Base-by-base conservation (phyloP, 768 basidiomycete genomes). In the Amanita subjunquillea region DNA sequence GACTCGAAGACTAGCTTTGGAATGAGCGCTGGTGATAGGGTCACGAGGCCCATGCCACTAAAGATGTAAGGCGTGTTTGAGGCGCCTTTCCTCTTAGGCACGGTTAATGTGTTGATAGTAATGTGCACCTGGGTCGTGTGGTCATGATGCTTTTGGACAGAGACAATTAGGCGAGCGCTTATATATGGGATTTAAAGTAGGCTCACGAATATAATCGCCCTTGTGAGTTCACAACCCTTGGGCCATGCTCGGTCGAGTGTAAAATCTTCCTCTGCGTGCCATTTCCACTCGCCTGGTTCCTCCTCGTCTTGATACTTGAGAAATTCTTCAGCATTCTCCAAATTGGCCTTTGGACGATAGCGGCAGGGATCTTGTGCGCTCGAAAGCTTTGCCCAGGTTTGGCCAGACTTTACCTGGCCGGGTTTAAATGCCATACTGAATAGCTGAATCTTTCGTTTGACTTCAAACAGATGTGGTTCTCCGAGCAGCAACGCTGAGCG, bases 181-280 rank as follows among this genome's bases (percentile, higher is more conserved):
- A n/a, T 8, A 30, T 20, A 23, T 40, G 6, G 37, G 25, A 42
- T 37, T 15, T 22, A 53, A 17, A 10, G 22, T 43, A 25, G 48
- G 72, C 83, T 54, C 59, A 87, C 85, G 60, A 86, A 87, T 51
- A 83, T 64, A 34, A 87, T 76, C 1, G 72, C 85, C n/a, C 67
- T 65, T 2, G 60, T 55, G 1, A 66, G 60, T 42, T 74, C 68
- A 22, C 68, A 65, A 9, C 76, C 72, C 44, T 72, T 72, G 0
- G 74, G 71, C 82, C 84, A 88, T 3, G 77, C 77, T 58, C 80
- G 76, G 6, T 62, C 72, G 12, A 87, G 62, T 0, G 76, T 76
- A 45, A 77, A 74, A 55, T 85, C 85, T 59, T 85, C 82, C 60
- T 87, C 86, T 2, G 79, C 76, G 48, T 80, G 76, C 85, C 85